Base-by-base conservation (phyloP, 306 rosid genomes). In the Albizia julibrissin region DNA sequence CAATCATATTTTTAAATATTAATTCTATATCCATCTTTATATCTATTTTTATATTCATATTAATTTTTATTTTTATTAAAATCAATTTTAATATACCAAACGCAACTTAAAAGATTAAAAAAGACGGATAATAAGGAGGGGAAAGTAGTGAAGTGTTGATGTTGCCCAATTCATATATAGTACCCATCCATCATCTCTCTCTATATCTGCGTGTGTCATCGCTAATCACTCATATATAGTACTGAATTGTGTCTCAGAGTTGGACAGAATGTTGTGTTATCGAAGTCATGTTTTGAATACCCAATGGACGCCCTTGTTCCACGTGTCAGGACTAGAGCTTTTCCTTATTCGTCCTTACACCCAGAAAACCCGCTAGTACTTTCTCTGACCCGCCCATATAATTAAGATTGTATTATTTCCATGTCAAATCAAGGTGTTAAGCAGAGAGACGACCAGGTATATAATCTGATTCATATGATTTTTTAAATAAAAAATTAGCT, bases 351-450 rank as follows among this genome's bases (percentile, higher is more conserved):
- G 92, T 91, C 91, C 91, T 90, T 80, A n/a, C 87, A 89, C 31
- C 94, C 98, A 91, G 82, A 87, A 90, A 91, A 90, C 94, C 97
- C 98, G 98, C 89, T 86, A n/a, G 85, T 66, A 79, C 93, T 80
- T 86, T 88, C 81, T 84, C 90, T 87, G 89, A 89, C 90, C 88
- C 82, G 76, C 75, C 86, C 75, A 85, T 74, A 27, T 78, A 79
- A 86, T 80, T 81, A 80, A 83, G 40, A 49, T 47, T 34, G 58
- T 83, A 71, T 73, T 66, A 10, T 67, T 76, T 31, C 11, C 31
- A 29, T 0, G 31, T 29, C 31, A 29, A 29, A 29, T 29, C 1
- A 29, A 29, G 2, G 31, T 29, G 31, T 2, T 29, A 3, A 3
- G 31, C 31, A 29, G 31, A 29, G 31, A 29, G 31, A 29, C 31